Conservation (phyloP, 2,329 filamentous ascomycete genomes). For the Trichoderma koningiopsis region DNA sequence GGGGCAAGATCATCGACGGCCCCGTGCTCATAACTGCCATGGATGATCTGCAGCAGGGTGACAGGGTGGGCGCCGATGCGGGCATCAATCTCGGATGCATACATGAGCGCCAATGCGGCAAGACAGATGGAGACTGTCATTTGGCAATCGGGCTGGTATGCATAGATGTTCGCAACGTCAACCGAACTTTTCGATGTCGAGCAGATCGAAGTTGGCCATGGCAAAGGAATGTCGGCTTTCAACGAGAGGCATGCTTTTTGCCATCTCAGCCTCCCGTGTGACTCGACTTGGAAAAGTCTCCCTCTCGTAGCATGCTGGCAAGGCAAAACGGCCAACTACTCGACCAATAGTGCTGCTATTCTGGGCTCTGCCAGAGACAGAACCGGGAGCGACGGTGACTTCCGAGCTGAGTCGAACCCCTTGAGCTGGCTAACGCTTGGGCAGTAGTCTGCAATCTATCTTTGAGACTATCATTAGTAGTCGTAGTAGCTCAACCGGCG, state of each 20-base stretch:
- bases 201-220: background rate
- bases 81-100: constrained; percentile 15
- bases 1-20: constrained; percentile 20
- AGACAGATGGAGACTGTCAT: constrained; percentile 2
- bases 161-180: background rate
- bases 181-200: background rate
- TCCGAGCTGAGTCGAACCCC: constrained; percentile 22
- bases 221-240: constrained; percentile 7
- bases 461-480: background rate
- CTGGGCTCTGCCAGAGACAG: background rate
- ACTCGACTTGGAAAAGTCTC: background rate
- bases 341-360: background rate
- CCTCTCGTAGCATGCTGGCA: background rate
- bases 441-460: constrained; percentile 13
- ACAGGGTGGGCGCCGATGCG: constrained; percentile 22
- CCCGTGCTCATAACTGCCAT: constrained; percentile 22
- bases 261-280: background rate
- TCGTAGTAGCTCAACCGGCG: background rate
- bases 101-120: constrained; percentile 7
- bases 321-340: background rate
- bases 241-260: constrained; percentile 5
- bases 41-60: constrained; percentile 26
- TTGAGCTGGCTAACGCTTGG: background rate
- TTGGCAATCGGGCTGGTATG: background rate
- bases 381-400: constrained; percentile 13